Evolutionary conservation across 208 protist genomes (phyloP), one percentile per base, ranked within the genome.

Genomic region (Lotmaria passim): DNA sequence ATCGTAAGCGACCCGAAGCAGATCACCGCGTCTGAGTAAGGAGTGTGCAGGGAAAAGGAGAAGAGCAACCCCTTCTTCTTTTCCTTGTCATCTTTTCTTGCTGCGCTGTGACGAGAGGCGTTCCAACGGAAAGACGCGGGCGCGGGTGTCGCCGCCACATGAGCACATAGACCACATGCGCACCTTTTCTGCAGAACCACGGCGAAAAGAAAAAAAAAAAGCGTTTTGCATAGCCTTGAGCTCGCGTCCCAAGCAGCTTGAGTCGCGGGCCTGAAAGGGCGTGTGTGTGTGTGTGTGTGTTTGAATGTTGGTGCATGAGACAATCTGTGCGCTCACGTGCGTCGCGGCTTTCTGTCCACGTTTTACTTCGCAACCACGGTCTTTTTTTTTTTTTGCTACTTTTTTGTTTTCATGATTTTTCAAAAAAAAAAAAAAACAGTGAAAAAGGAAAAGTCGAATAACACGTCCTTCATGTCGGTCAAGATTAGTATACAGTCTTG

Each of bases 1-100:
- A 93, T 84, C 56, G 81, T 94, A 50, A 75, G 89, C 60, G 86
- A 93, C 74, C 87, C 82, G 47, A 88, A 91, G 80, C 71, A 59
- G 56, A 82, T 82, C 70, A 64, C 62, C 14, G 78, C 73, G 21
- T 82, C 62, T 23, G 68, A 74, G 55, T 73, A 52, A 55, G 7
- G 21, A 53, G 28, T n/a, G n/a, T n/a, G n/a, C 6, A n/a, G 53
- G 34, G 30, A 38, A 36, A 28, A 51, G 33, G 5, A 31, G 34
- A 31, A 7, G 30, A 8, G 39, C 30, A 69, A 21, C 44, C 31
- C 10, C 21, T 24, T 17, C 26, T 47, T 55, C 19, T 44, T 24
- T 30, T 60, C 17, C 38, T 28, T 23, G 23, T 26, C 30, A 28
- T 3, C 41, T 21, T 2, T 57, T 19, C 26, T 21, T 46, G 39